Conservation (phyloP, 2,329 filamentous ascomycete species). For the Trichoderma arundinaceum region DNA sequence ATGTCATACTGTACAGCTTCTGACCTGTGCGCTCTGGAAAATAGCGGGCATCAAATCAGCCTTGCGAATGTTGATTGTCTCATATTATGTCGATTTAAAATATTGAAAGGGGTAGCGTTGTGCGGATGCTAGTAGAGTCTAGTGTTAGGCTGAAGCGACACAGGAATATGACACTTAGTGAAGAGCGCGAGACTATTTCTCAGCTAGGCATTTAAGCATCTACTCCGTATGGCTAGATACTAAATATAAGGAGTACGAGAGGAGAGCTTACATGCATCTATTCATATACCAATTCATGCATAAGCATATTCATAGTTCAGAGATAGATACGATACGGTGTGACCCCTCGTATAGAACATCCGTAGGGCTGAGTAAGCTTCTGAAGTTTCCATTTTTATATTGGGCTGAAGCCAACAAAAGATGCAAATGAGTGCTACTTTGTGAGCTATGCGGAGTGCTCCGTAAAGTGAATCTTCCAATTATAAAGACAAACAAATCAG, state of each 20-base stretch:
- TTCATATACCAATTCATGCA: not conserved
- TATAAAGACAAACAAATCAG: not conserved
- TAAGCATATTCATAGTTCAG: not conserved
- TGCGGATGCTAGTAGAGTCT: not conserved
- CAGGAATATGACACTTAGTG: not conserved
- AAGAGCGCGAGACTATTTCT: not conserved
- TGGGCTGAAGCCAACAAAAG: not conserved
- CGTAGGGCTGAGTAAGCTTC: slow-evolving; percentile 15
- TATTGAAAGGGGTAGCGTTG: not conserved
- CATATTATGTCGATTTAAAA: not conserved
- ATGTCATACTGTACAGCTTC: not conserved
- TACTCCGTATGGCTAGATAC: too few relatives aligned
- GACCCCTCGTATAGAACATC: not conserved
- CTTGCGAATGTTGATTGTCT: not conserved
- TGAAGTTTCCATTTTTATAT: not conserved
- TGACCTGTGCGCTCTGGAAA: not conserved
- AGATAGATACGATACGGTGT: not conserved
- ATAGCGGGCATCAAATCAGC: not conserved
- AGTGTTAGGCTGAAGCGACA: not conserved
- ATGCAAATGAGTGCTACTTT: not conserved
- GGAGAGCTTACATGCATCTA: slow-evolving; percentile 5
- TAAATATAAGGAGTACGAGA: not conserved
- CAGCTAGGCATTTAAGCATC: too few relatives aligned
- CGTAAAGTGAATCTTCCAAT: not conserved
- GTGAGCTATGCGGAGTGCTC: not conserved